Percentiles rank a stretch among this genome's conserved stretches.
Evolutionary conservation across 306 rosid genomes (phyloP).

Genomic region (Spatholobus suberectus): DNA sequence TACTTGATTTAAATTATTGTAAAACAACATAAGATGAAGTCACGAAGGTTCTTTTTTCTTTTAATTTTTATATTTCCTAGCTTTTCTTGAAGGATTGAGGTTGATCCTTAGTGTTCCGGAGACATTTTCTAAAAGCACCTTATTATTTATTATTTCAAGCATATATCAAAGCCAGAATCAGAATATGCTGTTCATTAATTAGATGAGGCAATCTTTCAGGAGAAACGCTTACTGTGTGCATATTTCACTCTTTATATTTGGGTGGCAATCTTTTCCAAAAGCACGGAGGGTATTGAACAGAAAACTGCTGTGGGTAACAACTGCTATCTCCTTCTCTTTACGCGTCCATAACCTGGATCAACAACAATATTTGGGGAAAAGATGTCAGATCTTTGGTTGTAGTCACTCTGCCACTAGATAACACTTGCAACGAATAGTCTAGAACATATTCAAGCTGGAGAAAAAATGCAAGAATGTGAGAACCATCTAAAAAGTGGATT

Average conservation of each 20-base stretch:
- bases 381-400: conserved; percentile 10
- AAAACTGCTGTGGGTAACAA: conserved; percentile 79
- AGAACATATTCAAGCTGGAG: conserved; percentile 33
- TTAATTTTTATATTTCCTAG: not conserved
- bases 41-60: not conserved
- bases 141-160: conserved; percentile 5
- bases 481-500: conserved; percentile 12
- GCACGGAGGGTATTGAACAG: conserved; percentile 64
- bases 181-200: not conserved
- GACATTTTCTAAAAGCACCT: not conserved
- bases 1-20: not conserved
- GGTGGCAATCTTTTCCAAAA: conserved; percentile 81
- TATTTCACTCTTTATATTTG: conserved; percentile 69
- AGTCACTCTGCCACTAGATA: conserved; percentile 13
- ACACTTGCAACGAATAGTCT: not conserved
- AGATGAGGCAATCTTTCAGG: not conserved
- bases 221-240: conserved; percentile 60
- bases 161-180: conserved; percentile 31
- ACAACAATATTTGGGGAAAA: conserved; percentile 14
- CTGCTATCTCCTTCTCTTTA: conserved; percentile 82
- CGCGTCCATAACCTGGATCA: conserved; percentile 82
- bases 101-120: conserved; percentile 4
- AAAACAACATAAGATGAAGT: not conserved
- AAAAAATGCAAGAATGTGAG: not conserved
- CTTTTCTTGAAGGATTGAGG: not conserved